These are phyloP conservation scores for Chlamydomonas sp. DNA, from an alignment of 139 green algal genomes.

Conservation along the genomic window DNA sequence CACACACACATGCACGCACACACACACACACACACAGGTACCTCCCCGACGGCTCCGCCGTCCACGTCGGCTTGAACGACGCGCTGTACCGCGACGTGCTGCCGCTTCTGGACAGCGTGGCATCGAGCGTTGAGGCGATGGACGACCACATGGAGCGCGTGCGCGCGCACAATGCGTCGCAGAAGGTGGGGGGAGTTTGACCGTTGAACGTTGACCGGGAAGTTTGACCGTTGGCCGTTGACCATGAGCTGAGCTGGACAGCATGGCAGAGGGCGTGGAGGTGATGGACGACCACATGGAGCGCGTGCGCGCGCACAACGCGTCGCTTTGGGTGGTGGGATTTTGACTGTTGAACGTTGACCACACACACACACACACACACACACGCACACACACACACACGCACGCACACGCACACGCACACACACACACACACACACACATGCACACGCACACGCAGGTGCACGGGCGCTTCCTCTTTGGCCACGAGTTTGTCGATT, in stretches of 20 bases:
- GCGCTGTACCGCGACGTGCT: constrained; percentile 36
- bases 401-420: no score
- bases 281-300: constrained; percentile 20
- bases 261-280: constrained; percentile 24
- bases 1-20: no score
- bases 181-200: no score
- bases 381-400: no score
- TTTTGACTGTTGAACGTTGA: no score
- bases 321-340: no score
- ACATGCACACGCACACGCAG: constrained; percentile 8
- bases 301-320: constrained; percentile 23
- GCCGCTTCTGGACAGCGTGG: constrained; percentile 28
- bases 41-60: constrained; percentile 26
- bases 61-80: constrained; percentile 35
- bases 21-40: no score
- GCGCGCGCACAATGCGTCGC: constrained; percentile 25
- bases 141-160: constrained; percentile 6
- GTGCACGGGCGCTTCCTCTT: constrained; percentile 38
- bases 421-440: no score
- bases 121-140: constrained; percentile 29
- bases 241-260: no score
- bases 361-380: no score
- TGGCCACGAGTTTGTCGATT: constrained; percentile 30
- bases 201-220: no score
- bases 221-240: no score